Conservation (phyloP, 164 flowering plant genomes). For the Pachysandra terminalis region DNA sequence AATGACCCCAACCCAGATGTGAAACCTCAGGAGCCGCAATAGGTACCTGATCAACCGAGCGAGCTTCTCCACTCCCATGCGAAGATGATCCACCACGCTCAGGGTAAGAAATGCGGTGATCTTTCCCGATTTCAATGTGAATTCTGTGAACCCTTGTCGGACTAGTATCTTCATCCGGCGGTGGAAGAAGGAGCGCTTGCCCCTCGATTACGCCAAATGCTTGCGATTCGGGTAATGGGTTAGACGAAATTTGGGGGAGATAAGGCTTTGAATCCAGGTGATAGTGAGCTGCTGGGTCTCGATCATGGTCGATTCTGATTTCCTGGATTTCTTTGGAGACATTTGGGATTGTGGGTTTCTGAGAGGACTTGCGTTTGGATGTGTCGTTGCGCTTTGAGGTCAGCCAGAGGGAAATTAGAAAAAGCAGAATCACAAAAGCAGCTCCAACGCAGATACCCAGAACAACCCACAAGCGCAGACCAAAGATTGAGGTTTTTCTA, state of each 20-base stretch:
- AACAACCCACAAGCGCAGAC: slow-evolving; percentile 47
- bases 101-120: slow-evolving; percentile 49
- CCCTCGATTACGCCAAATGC: slow-evolving; percentile 7
- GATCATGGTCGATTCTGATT: slow-evolving; percentile 30
- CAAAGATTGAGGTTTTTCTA: slow-evolving; percentile 48
- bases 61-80: slow-evolving; percentile 37
- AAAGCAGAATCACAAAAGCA: slow-evolving; percentile 47
- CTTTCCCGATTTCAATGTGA: slow-evolving; percentile 53
- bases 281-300: slow-evolving; percentile 10
- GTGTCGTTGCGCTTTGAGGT: slow-evolving; percentile 29
- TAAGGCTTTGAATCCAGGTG: slow-evolving; percentile 12
- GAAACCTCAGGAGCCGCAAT: slow-evolving; percentile 56
- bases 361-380: slow-evolving; percentile 31
- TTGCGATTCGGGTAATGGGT: slow-evolving; percentile 34
- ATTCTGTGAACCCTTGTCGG: slow-evolving; percentile 35
- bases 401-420: slow-evolving; percentile 49
- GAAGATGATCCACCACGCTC: slow-evolving; percentile 33
- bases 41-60: slow-evolving; percentile 35
- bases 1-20: slow-evolving; percentile 79
- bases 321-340: slow-evolving; percentile 57
- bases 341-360: slow-evolving; percentile 38
- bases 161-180: slow-evolving; percentile 30
- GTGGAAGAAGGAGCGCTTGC: slow-evolving; percentile 11
- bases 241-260: slow-evolving; percentile 8
- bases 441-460: slow-evolving; percentile 51